A percentile compares a stretch with the other conserved stretches of the same genome.
phyloP scores from a whole-genome alignment of 2,329 filamentous ascomycete species.

The Cadophora sp. region DNA sequence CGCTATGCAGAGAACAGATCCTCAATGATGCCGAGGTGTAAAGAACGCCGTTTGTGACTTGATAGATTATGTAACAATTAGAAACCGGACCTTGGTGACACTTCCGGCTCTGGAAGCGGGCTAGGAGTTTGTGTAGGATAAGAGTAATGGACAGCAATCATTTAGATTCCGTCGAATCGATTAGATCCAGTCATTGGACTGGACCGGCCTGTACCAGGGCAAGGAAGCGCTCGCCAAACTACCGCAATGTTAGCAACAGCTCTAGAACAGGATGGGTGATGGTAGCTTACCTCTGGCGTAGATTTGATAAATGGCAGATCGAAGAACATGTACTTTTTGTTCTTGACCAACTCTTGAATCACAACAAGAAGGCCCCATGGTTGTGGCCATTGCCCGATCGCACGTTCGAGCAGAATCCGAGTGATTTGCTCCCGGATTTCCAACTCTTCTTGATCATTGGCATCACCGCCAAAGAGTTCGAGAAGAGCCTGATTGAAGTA shows the following conservation, averaged over 20 bases:
- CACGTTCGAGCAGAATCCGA: conserved; percentile 83
- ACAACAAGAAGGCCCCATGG: conserved; percentile 95
- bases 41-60: conserved; percentile 44
- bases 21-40: conserved; percentile 40
- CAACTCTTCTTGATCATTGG: conserved; percentile 74
- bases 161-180: conserved; percentile 12
- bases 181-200: conserved; percentile 8
- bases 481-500: conserved; percentile 90
- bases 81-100: conserved; percentile 28
- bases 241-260: conserved; percentile 28
- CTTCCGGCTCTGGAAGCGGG: conserved; percentile 21
- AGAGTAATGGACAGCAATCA: conserved; percentile 13
- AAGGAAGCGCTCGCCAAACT: conserved; percentile 44
- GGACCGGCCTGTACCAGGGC: conserved; percentile 34
- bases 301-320: conserved; percentile 91
- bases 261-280: neutral
- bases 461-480: conserved; percentile 82
- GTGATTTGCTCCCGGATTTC: conserved; percentile 92
- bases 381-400: conserved; percentile 89
- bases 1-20: conserved; percentile 47
- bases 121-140: conserved; percentile 17
- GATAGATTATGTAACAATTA: conserved; percentile 45
- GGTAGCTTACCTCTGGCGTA: conserved; percentile 75
- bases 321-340: conserved; percentile 90
- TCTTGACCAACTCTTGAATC: conserved; percentile 88